Evolutionary conservation across 225 moss, liverwort and hornwort species (phyloP).

Genomic region (Physcomitrellopsis africana): DNA sequence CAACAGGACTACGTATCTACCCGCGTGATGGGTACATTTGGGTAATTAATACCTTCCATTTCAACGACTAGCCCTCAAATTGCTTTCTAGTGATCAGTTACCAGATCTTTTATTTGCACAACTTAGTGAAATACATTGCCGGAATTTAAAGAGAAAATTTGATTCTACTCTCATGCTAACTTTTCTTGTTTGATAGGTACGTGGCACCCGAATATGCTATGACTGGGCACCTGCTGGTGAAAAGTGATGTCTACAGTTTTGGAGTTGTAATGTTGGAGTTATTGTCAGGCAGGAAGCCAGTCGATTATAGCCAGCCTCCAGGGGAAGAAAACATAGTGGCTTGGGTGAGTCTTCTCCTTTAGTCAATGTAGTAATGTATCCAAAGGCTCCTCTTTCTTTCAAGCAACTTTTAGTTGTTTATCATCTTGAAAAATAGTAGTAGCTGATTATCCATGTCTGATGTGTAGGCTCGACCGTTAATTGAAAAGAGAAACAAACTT

Average conservation of each 20-base stretch:
- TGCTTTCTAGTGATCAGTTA: neutral
- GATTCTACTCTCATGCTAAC: constrained; percentile 12
- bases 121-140: constrained; percentile 5
- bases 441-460: constrained; percentile 20
- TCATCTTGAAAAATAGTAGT: neutral
- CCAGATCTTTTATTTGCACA: constrained; percentile 1
- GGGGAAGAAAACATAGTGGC: constrained; percentile 94
- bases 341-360: constrained; percentile 66
- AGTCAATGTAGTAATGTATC: neutral
- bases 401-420: neutral
- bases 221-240: constrained; percentile 89
- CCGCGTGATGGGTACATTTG: constrained; percentile 96
- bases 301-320: constrained; percentile 78
- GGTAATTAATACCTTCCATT: constrained; percentile 51
- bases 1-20: constrained; percentile 91
- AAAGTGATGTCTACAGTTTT: constrained; percentile 92
- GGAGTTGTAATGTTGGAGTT: constrained; percentile 95
- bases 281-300: constrained; percentile 90
- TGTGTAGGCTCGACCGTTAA: constrained; percentile 79
- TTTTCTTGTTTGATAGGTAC: constrained; percentile 63
- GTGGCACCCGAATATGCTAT: constrained; percentile 95
- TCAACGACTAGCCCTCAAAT: neutral
- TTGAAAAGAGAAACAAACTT: constrained; percentile 78
- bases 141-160: neutral
- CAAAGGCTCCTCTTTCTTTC: neutral